Conservation (phyloP, 371 early-diverging fungal species). For the Mycotypha africana region DNA sequence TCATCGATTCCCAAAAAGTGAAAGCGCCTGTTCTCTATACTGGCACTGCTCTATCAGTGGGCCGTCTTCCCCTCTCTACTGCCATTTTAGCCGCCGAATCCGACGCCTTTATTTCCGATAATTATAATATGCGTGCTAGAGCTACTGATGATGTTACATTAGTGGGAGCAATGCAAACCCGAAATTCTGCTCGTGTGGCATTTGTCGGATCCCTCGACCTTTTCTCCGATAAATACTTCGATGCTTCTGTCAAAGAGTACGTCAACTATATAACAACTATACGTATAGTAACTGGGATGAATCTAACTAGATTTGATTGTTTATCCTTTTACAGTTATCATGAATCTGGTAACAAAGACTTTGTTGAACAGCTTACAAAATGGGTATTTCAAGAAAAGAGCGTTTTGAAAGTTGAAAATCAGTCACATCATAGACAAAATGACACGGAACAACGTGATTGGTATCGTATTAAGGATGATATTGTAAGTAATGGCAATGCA, state of each 20-base stretch:
- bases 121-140: constrained; percentile 10
- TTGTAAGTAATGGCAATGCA: constrained; percentile 67
- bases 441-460: constrained; percentile 60
- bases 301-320: background rate
- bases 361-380: constrained; percentile 66
- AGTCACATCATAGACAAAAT: constrained; percentile 66
- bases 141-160: constrained; percentile 46
- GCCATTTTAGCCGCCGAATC: constrained; percentile 60
- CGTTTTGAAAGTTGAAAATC: constrained; percentile 64
- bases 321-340: constrained; percentile 1
- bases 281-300: too few species aligned
- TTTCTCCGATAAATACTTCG: constrained; percentile 61
- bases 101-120: constrained; percentile 56
- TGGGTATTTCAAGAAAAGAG: constrained; percentile 94
- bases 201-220: constrained; percentile 79
- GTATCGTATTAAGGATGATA: constrained; percentile 88
- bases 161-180: constrained; percentile 80
- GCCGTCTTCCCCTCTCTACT: constrained; percentile 51
- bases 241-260: constrained; percentile 13
- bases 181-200: constrained; percentile 84
- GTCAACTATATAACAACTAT: constrained; percentile 1
- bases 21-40: constrained; percentile 61
- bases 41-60: constrained; percentile 72
- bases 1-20: constrained; percentile 23
- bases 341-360: constrained; percentile 65